Conservation (phyloP, 768 basidiomycete genomes). For the Pulveroboletus sp. region DNA sequence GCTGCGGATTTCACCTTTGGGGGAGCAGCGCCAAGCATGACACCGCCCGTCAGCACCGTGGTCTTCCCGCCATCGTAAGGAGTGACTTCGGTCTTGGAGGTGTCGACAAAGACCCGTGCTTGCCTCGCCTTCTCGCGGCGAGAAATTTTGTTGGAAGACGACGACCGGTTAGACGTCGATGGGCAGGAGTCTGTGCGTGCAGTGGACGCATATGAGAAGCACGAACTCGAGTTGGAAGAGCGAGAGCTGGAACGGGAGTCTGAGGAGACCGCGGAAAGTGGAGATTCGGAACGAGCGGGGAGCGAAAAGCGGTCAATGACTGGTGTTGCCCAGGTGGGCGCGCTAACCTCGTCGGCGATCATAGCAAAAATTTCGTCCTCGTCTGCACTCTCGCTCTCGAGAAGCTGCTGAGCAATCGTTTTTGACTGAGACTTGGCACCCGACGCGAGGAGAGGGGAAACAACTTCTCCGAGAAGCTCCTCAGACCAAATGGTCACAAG, state of each 20-base stretch:
- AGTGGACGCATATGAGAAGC: constrained; percentile 61
- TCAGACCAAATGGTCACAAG: constrained; percentile 68
- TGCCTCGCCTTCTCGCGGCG: constrained; percentile 67
- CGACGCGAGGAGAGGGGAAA: constrained; percentile 16
- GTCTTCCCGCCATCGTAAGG: constrained; percentile 88
- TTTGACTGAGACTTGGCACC: constrained; percentile 34
- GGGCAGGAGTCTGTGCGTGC: constrained; percentile 50
- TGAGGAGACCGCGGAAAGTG: constrained; percentile 51
- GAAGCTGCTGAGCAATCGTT: constrained; percentile 70
- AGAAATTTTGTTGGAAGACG: constrained; percentile 48
- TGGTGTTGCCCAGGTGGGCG: constrained; percentile 67
- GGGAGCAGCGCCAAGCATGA: constrained; percentile 68
- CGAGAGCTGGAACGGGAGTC: constrained; percentile 51
- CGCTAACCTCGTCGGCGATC: constrained; percentile 66
- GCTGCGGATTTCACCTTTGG: constrained; percentile 28
- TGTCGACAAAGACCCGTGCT: constrained; percentile 69
- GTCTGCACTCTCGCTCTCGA: constrained; percentile 66
- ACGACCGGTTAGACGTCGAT: constrained; percentile 38
- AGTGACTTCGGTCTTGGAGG: constrained; percentile 71
- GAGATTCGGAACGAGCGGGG: constrained; percentile 50
- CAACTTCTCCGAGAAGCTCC: constrained; percentile 34
- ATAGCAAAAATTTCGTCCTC: constrained; percentile 71
- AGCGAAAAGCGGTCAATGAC: constrained; percentile 55
- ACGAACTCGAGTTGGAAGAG: constrained; percentile 71
- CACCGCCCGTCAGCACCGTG: constrained; percentile 80